phyloP scores from a whole-genome alignment of 768 basidiomycete genomes.

The Amanita subjunquillea region DNA sequence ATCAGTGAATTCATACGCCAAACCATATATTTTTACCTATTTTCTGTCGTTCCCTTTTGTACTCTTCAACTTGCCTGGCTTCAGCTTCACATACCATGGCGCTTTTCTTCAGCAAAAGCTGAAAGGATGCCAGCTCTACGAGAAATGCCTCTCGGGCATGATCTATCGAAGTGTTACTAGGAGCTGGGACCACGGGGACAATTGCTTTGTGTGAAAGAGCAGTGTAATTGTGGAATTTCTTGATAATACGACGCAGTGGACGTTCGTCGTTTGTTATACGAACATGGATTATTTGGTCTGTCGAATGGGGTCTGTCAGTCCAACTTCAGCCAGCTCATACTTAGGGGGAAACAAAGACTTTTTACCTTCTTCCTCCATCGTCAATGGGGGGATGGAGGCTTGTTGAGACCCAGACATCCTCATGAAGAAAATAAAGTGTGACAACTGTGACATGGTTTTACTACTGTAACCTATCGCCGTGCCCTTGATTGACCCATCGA shows the following conservation, averaged over 20 bases:
- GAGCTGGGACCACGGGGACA: slow-evolving; percentile 20
- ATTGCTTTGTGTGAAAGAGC: slow-evolving; percentile 42
- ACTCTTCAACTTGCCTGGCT: slow-evolving; percentile 76
- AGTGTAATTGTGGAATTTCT: slow-evolving; percentile 71
- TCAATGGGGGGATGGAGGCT: slow-evolving; percentile 31
- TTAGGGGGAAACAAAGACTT: slow-evolving; percentile 4
- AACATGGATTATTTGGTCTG: slow-evolving; percentile 73
- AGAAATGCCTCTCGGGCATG: slow-evolving; percentile 75
- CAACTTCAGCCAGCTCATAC: slow-evolving; percentile 8
- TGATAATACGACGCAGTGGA: slow-evolving; percentile 64
- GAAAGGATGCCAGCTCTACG: slow-evolving; percentile 69
- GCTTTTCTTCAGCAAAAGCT: slow-evolving; percentile 66
- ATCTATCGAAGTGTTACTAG: slow-evolving; percentile 28
- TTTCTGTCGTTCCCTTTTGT: slow-evolving; percentile 57
- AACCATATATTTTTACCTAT: slow-evolving; percentile 42
- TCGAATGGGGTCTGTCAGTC: slow-evolving; percentile 18
- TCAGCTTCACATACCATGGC: slow-evolving; percentile 82
- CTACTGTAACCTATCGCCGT: neutral
- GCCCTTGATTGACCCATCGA: slow-evolving; percentile 26
- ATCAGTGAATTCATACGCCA: neutral
- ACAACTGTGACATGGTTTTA: slow-evolving; percentile 1
- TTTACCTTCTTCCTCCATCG: slow-evolving; percentile 55
- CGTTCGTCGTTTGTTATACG: slow-evolving; percentile 81
- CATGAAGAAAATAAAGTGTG: neutral
- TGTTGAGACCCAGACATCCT: slow-evolving; percentile 13